phyloP scores from a whole-genome alignment of 1,139 yeast genomes.

The Yamadazyma atlantica region DNA sequence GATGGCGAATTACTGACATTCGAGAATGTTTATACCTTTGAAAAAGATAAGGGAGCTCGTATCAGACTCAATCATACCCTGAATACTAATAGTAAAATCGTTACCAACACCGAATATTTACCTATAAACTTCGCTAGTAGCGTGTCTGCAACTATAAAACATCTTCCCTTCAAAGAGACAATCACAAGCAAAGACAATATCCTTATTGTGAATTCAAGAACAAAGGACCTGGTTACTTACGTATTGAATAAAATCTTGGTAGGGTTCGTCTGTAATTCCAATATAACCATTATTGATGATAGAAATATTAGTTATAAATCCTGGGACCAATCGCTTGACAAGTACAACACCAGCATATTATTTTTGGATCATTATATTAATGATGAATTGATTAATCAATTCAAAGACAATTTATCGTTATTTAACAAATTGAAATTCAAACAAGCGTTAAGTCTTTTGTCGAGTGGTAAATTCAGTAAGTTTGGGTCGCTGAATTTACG shows the following conservation, averaged over 20 bases:
- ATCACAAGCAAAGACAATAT: conserved; percentile 42
- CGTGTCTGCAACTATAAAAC: conserved; percentile 60
- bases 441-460: conserved; percentile 22
- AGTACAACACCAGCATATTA: conserved; percentile 22
- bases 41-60: conserved; percentile 42
- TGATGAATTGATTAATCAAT: conserved; percentile 4
- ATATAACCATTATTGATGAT: conserved; percentile 17
- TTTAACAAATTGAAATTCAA: conserved; percentile 17
- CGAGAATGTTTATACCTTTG: conserved; percentile 29
- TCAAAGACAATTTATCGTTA: conserved; percentile 12
- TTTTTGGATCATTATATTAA: conserved; percentile 15
- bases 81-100: conserved; percentile 17
- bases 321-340: conserved; percentile 12
- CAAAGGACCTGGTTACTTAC: conserved; percentile 19
- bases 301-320: conserved; percentile 13
- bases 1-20: conserved; percentile 13
- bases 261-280: conserved; percentile 26
- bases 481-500: conserved; percentile 25
- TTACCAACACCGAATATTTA: conserved; percentile 41
- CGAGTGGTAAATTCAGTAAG: conserved; percentile 27
- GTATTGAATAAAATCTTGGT: conserved; percentile 30
- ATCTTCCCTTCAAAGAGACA: conserved; percentile 49
- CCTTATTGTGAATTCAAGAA: conserved; percentile 30
- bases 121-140: conserved; percentile 65
- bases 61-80: conserved; percentile 23